phyloP scores from a whole-genome alignment of 1,284 basidiomycete genomes.

The Cystobasidium pallidum region DNA sequence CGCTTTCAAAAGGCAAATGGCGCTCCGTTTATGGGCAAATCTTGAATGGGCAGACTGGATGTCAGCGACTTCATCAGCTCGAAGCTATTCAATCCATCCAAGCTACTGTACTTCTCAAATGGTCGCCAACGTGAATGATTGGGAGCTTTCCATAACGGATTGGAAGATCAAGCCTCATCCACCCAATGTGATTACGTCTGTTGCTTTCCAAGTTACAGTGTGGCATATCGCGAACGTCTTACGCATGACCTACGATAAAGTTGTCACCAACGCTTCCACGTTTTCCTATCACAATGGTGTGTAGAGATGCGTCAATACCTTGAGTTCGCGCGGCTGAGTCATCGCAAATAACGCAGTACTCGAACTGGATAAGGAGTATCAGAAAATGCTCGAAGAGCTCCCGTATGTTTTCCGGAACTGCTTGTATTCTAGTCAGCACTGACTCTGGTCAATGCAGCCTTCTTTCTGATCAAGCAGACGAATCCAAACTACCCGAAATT shows the following conservation, averaged over 20 bases:
- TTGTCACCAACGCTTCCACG: constrained; percentile 42
- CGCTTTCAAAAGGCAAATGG: constrained; percentile 48
- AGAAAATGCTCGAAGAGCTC: background rate
- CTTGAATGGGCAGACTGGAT: background rate
- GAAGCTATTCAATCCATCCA: constrained; percentile 44
- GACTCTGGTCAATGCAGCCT: constrained; percentile 15
- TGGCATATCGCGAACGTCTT: constrained; percentile 47
- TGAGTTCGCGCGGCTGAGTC: background rate
- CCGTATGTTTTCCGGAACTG: background rate
- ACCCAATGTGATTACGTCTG: constrained; percentile 45
- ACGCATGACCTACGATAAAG: constrained; percentile 46
- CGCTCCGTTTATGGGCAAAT: constrained; percentile 47
- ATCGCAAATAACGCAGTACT: constrained; percentile 22
- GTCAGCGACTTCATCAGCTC: constrained; percentile 17
- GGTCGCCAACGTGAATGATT: constrained; percentile 47
- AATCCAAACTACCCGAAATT: background rate
- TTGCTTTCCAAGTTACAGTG: constrained; percentile 48
- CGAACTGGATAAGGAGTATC: constrained; percentile 47
- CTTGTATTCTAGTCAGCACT: constrained; percentile 7
- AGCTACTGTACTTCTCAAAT: constrained; percentile 46
- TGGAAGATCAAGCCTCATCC: constrained; percentile 38
- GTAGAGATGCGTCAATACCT: background rate
- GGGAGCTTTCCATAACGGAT: constrained; percentile 48
- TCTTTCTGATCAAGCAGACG: constrained; percentile 39
- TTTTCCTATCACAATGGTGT: constrained; percentile 43